Base-by-base conservation (phyloP, 2,329 filamentous ascomycete genomes). In the Trichoderma brevicompactum region DNA sequence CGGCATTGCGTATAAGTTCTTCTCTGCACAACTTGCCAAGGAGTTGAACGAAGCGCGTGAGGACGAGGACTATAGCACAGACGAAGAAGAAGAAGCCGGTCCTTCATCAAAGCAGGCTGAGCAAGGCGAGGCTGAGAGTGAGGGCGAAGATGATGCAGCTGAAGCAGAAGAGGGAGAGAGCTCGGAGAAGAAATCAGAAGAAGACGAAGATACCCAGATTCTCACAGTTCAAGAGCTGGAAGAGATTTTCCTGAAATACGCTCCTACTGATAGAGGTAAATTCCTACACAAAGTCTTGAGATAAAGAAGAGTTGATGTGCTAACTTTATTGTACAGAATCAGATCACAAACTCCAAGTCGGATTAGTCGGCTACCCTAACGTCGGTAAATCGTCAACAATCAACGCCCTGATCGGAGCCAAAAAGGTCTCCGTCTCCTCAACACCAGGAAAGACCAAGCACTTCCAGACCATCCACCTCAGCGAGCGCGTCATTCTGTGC, bases 361-460 rank as follows among this genome's bases (percentile, higher is more conserved):
- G 95, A 72, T 83, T 99, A 19, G 95, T 99, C 43, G 95, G 95
- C 66, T 99, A 99, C 79, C 95, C 95, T 74, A 99, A 99, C 80
- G 95, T 99, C 69, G 95, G 95, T 80, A 99, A 99, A 81, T 99
- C 96, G 1, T 97, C 94, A 55, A 99, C 95, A 15, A 99, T 99
- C 84, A 99, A 99, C 81, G 94, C 95, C 48, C 86, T 99, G n/a
- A 94, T 98, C 66, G 96, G 96, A 58, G 89, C 95, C 64, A 99
- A 98, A 82, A 99, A 98, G 80, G 95, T 99, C 6, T 98, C 94
- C 0, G 96, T 99, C 44, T 99, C 95, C 15, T 90, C 94, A 13
- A 99, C 95, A 1, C 95, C 95, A 4, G 95, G 95, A 76, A 99
- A 99, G 81, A 99, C 95, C 13, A 99, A 99, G 82, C 95, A 99